Percentiles rank a stretch among this genome's conserved stretches.
phyloP scores from a whole-genome alignment of 371 early-diverging fungal genomes.

The Mucor irregularis region DNA sequence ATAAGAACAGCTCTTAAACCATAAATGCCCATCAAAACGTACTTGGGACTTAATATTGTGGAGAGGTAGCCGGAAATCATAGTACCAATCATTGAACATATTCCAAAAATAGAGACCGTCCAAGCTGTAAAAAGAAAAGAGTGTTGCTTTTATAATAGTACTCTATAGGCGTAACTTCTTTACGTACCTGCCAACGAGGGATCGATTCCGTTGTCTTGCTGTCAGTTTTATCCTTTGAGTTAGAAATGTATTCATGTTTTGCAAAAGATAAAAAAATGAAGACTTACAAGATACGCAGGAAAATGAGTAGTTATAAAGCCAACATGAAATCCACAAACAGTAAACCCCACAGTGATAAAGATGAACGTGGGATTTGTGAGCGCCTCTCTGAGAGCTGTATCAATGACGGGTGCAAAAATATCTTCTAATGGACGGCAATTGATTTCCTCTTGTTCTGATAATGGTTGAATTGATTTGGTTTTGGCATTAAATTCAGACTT shows the following conservation, averaged over 20 bases:
- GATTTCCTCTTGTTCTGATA: neutral
- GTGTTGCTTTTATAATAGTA: neutral
- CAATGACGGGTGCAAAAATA: constrained; percentile 11
- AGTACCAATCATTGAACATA: constrained; percentile 34
- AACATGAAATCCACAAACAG: constrained; percentile 39
- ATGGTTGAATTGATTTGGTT: neutral
- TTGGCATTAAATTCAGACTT: too few species aligned
- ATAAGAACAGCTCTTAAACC: constrained; percentile 21
- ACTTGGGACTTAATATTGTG: constrained; percentile 22
- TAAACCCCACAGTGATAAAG: constrained; percentile 30
- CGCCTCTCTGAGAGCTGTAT: constrained; percentile 26
- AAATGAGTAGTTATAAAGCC: constrained; percentile 34
- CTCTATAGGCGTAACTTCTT: too few species aligned
- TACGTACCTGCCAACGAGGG: constrained; percentile 27
- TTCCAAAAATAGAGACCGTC: constrained; percentile 36
- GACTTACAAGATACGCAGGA: constrained; percentile 34
- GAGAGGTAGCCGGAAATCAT: constrained; percentile 23
- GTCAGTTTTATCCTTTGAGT: neutral
- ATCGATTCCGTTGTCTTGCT: constrained; percentile 34
- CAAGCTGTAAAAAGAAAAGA: constrained; percentile 22
- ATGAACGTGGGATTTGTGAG: constrained; percentile 26
- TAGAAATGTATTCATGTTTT: neutral
- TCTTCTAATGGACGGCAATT: constrained; percentile 8
- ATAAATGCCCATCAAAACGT: constrained; percentile 25
- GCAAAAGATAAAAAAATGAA: neutral